Conservation (phyloP, 805 yeast genomes). For the Hanseniaspora taiwanica region DNA sequence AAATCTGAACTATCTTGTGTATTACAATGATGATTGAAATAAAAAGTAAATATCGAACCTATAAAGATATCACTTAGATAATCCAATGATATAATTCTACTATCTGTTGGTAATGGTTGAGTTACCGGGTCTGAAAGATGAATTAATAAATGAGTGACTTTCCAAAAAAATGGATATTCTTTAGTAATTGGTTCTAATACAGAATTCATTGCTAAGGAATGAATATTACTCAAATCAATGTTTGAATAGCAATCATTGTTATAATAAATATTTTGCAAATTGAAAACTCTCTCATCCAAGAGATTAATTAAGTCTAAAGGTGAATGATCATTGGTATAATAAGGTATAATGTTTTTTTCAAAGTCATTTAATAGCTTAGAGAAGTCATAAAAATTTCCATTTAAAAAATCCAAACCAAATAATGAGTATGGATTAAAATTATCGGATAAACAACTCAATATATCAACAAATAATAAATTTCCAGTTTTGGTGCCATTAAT, state of each 20-base stretch:
- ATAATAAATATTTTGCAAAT: too few species aligned
- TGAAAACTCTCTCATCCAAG: too few species aligned
- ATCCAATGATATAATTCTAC: conserved; percentile 40
- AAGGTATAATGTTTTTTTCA: too few species aligned
- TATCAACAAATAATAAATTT: too few species aligned
- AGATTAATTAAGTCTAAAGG: not conserved
- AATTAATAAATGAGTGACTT: conserved; percentile 19
- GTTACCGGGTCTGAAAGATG: conserved; percentile 48
- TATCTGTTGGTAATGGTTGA: conserved; percentile 51
- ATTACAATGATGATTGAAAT: not conserved
- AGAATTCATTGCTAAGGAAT: too few species aligned
- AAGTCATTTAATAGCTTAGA: too few species aligned
- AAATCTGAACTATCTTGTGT: not conserved
- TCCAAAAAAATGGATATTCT: conserved; percentile 3
- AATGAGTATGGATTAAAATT: not conserved
- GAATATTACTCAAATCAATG: too few species aligned
- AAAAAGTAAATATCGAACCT: conserved; percentile 23
- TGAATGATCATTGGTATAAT: not conserved
- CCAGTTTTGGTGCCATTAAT: too few species aligned
- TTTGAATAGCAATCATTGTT: too few species aligned
- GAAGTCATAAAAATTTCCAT: too few species aligned
- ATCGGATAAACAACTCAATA: not conserved
- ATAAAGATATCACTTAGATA: conserved; percentile 38
- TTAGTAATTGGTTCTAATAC: not conserved
- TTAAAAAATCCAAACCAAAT: not conserved